These are phyloP conservation scores for Tolypocladium amazonense DNA, from an alignment of 2,329 filamentous ascomycete genomes.

Conservation along the genomic window DNA sequence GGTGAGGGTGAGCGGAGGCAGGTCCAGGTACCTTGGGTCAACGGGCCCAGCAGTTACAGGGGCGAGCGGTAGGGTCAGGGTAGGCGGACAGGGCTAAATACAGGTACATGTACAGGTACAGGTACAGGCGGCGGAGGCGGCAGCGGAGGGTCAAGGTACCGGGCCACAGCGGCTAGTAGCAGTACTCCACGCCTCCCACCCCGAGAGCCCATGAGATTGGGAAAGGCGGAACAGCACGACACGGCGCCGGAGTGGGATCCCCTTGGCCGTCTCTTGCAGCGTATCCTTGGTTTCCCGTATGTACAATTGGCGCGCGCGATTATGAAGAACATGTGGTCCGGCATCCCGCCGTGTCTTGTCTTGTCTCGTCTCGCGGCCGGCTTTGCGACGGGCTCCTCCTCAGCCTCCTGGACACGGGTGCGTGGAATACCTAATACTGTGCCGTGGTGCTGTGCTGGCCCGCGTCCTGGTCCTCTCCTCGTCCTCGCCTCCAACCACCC, in stretches of 20 bases:
- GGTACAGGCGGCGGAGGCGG: background rate
- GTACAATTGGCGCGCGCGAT: background rate
- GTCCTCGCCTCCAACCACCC: background rate
- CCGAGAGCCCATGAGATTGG: slow-evolving; percentile 2
- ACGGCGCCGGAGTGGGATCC: slow-evolving; percentile 1
- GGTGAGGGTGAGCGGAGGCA: slow-evolving; percentile 17
- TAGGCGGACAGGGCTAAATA: background rate
- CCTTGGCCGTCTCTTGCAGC: background rate
- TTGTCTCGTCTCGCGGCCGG: background rate
- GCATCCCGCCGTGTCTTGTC: slow-evolving; percentile 5
- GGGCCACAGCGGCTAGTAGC: background rate
- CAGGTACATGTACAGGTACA: background rate
- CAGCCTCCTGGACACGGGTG: background rate
- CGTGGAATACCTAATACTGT: background rate
- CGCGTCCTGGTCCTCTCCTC: background rate
- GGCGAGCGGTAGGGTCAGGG: slow-evolving; percentile 17
- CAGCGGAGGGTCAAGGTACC: background rate
- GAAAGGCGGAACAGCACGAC: background rate
- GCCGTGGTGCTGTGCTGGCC: background rate
- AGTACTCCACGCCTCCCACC: background rate
- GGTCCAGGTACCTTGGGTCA: slow-evolving; percentile 6
- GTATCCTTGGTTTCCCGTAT: background rate
- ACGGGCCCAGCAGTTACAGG: slow-evolving; percentile 16
- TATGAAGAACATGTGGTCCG: background rate
- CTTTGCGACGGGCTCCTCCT: background rate